Evolutionary conservation across 1,139 yeast genomes (phyloP).

Genomic region (Blastobotrys capitulatus): DNA sequence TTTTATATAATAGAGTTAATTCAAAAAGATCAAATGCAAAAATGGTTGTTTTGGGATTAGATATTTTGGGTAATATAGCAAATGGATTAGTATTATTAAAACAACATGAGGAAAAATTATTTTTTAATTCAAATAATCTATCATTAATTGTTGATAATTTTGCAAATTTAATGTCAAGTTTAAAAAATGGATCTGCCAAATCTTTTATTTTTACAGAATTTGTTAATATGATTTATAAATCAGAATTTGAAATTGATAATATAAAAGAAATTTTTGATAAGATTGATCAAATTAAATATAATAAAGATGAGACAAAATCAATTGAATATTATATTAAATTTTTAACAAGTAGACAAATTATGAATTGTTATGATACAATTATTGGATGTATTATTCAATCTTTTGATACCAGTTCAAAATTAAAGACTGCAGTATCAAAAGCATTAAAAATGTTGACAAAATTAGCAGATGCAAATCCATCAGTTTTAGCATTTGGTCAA

Average conservation of each 20-base stretch:
- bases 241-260: neutral
- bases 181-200: neutral
- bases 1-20: neutral
- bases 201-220: neutral
- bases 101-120: neutral
- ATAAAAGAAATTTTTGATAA: neutral
- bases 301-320: neutral
- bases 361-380: constrained; percentile 9
- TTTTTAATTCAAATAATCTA: neutral
- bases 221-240: neutral
- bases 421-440: constrained; percentile 10
- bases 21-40: constrained; percentile 4
- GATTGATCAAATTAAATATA: neutral
- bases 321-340: neutral
- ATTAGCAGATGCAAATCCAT: constrained; percentile 10
- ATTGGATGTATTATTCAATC: constrained; percentile 8
- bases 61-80: constrained; percentile 7
- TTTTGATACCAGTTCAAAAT: constrained; percentile 3
- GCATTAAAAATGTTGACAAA: constrained; percentile 11
- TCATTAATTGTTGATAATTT: neutral
- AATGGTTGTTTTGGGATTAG: constrained; percentile 7
- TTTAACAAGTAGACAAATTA: constrained; percentile 4
- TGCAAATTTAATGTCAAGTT: neutral
- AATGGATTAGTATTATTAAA: constrained; percentile 5
- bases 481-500: constrained; percentile 8